Base-by-base conservation (phyloP, 441 rosid genomes). In the Eruca vesicaria region DNA sequence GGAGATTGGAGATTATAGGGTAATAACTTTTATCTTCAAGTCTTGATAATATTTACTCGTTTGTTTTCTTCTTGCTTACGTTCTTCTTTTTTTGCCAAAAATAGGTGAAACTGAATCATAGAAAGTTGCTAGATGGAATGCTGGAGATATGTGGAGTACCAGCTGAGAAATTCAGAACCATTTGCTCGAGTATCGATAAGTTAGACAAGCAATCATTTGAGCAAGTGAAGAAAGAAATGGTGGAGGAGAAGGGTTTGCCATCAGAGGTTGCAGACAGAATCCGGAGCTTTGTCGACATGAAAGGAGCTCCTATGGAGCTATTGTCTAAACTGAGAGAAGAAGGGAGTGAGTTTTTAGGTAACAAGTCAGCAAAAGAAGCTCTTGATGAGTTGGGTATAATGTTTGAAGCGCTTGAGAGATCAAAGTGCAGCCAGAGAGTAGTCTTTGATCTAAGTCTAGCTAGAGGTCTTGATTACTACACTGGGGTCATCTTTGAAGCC, bases 361-460 rank as follows among this genome's bases (percentile, higher is more conserved):
- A 91, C 69, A 65, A 79, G 52, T 84, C 90, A 79, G 80, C 98
- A 55, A 82, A 63, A 41, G 79, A 79, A 67, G 98, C 99, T 58
- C 74, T 95, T 80, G 82, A 85, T 38, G 98, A 92, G 70, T 79
- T 95, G 82, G 85, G 81, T 59, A 80, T 92, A 80, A 61, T 95
- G 79, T 95, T 95, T 85, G 87, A 87, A 71, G 97, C 97, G 71
- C 81, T 95, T 28, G 90, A 88, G 14, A 89, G 78, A 81, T 83
- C 97, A 35, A 86, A 86, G 79, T 88, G 97, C 77, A 86, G 82
- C 70, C 77, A 87, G 74, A 92, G 82, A 85, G 86, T 95, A 70
- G 90, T 89, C 71, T 95, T 95, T 80, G 98, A 95, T 77, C 86
- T 95, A 77, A 95, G 99, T 78, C 92, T 92, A 63, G 99, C 98